These are phyloP conservation scores for Eucalyptus decipiens DNA, from an alignment of 345 rosid species.

Conservation along the genomic window DNA sequence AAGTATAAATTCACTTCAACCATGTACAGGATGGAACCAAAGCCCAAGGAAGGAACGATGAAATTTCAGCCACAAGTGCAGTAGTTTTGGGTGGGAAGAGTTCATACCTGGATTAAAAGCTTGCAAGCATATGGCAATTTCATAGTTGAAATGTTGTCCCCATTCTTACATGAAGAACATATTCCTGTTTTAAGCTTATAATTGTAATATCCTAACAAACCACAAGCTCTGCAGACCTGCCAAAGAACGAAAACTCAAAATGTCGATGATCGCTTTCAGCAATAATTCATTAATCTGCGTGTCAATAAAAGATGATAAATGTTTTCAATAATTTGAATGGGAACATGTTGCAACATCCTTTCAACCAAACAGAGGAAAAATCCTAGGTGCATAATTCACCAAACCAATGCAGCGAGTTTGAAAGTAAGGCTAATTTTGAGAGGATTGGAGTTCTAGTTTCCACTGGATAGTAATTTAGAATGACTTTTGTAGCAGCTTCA, in stretches of 20 bases:
- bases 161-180: constrained; percentile 75
- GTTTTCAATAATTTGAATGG: neutral
- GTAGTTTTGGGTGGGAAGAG: neutral
- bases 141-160: constrained; percentile 72
- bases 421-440: neutral
- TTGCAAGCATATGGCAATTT: constrained; percentile 93
- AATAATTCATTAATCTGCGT: neutral
- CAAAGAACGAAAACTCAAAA: neutral
- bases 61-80: neutral
- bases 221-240: constrained; percentile 88
- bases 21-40: neutral
- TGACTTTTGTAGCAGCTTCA: neutral
- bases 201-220: constrained; percentile 79
- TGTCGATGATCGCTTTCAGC: neutral
- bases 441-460: neutral
- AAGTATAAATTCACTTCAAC: neutral
- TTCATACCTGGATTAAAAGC: constrained; percentile 72
- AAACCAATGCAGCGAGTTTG: neutral
- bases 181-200: constrained; percentile 65
- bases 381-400: neutral
- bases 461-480: neutral
- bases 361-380: neutral
- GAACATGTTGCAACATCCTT: neutral
- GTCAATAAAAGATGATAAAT: neutral
- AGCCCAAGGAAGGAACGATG: neutral